Base-by-base conservation (phyloP, 139 green algal genomes). In the Ulvella scutata region DNA sequence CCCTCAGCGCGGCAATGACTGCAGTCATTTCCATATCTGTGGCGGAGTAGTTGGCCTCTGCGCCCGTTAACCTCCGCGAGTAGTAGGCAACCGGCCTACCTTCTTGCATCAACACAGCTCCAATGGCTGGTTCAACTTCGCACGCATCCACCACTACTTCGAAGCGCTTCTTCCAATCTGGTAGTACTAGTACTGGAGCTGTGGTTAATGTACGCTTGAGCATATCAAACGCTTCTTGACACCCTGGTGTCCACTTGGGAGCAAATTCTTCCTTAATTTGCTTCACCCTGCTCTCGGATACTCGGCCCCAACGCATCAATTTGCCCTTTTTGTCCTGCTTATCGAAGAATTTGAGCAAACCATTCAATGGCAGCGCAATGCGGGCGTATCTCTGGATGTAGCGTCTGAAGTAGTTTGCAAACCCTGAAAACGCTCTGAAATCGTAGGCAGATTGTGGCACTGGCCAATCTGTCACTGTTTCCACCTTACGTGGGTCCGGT, bases 61-160 rank as follows among this genome's bases (percentile, higher is more conserved):
- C 75, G 4, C 38, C 36, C 7, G n/a, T 38, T 34, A 84, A 51
- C 61, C 79, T 80, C 28, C 74, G 67, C 43, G 40, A 76, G 17
- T 75, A 34, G 72, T 74, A 83, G 20, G 79, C 73, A 61, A 75
- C 67, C 35, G 35, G 79, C 23, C 13, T 37, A 67, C 73, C 72
- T 39, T 76, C 43, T 76, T 80, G 79, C 75, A 77, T 72, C 20
- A 83, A 40, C n/a, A 83, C 60, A 37, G 79, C 75, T 23, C 75
- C 75, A 43, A 75, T 60, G 13, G 38, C 79, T 2, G 62, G 23
- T 9, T 43, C 6, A 29, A 43, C 21, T 20, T 59, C 40, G 21
- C 40, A 83, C 21, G 79, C 79, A 73, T 82, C 74, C 74, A 3
- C 36, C 29, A 60, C 38, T 33, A 83, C 75, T 28, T 80, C 44